Evolutionary conservation across 2,329 filamentous ascomycete genomes (phyloP).

Genomic region (Fusarium sp.): DNA sequence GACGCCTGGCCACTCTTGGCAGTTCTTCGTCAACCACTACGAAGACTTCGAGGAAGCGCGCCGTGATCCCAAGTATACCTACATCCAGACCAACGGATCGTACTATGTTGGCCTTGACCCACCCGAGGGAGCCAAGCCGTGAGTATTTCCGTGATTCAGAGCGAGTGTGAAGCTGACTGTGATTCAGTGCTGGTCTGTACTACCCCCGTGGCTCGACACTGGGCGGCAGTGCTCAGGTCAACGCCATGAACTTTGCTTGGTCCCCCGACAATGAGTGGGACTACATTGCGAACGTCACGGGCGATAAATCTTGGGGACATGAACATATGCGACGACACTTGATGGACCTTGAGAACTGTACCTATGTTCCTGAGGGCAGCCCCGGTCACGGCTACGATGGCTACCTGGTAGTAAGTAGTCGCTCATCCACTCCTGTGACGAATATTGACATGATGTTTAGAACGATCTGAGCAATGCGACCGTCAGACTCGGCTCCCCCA

Average conservation of each 20-base stretch:
- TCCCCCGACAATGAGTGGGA: constrained; percentile 5
- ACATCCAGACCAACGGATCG: constrained; percentile 9
- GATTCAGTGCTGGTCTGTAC: constrained; percentile 5
- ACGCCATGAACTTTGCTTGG: constrained; percentile 12
- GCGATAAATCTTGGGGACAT: not conserved
- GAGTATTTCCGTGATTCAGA: not conserved
- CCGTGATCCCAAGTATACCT: constrained; percentile 11
- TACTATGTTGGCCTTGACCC: constrained; percentile 20
- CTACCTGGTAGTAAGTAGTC: not conserved
- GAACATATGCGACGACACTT: constrained; percentile 2
- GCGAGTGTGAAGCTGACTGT: not conserved
- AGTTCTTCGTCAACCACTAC: constrained; percentile 17
- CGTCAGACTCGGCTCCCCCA: not conserved
- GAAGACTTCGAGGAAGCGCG: constrained; percentile 7
- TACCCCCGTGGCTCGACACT: constrained; percentile 13
- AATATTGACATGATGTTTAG: not conserved
- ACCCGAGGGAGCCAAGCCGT: not conserved
- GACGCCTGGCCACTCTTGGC: not conserved
- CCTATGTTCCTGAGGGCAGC: not conserved
- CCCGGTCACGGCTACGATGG: not conserved
- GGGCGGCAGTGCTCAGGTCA: constrained; percentile 2
- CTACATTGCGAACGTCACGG: not conserved
- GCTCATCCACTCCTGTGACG: too few relatives aligned
- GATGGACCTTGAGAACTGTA: not conserved
- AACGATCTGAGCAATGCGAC: not conserved